phyloP scores from a whole-genome alignment of 257 asterid genomes.

The Nicotiana tabacum region DNA sequence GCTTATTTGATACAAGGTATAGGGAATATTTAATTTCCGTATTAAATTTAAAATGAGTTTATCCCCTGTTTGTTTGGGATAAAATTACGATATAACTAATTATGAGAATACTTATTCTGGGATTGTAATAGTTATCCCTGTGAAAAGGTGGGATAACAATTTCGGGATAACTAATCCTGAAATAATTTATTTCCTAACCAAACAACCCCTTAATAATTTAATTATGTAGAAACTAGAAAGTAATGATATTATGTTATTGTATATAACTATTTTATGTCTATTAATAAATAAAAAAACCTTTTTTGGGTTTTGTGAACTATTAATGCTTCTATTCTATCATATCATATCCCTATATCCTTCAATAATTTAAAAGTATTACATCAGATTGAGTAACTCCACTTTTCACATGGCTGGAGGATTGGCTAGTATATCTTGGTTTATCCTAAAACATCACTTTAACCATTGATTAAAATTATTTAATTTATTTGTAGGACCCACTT shows the following conservation, averaged over 20 bases:
- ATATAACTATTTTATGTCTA: not conserved
- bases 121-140: too few relatives aligned
- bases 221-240: too few relatives aligned
- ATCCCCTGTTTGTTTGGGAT: rapidly evolving
- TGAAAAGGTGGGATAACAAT: too few relatives aligned
- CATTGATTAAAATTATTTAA: not conserved
- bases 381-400: slow-evolving; percentile 13
- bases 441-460: not conserved
- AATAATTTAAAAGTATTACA: slow-evolving; percentile 12
- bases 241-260: too few relatives aligned
- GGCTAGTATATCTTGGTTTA: not conserved
- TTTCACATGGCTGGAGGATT: slow-evolving; percentile 26
- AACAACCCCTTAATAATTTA: too few relatives aligned
- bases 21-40: too few relatives aligned
- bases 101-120: too few relatives aligned
- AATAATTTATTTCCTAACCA: too few relatives aligned
- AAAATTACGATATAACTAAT: too few relatives aligned
- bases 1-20: too few relatives aligned
- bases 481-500: not conserved
- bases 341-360: not conserved
- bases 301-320: slow-evolving; percentile 32
- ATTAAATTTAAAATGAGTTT: too few relatives aligned
- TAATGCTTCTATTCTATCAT: slow-evolving; percentile 50
- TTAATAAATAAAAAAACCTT: not conserved
- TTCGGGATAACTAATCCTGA: too few relatives aligned